Evolutionary conservation across 176 grass and related monocot genomes (phyloP), one percentile per base, ranked within the genome.

Genomic region (Carex cristatella): DNA sequence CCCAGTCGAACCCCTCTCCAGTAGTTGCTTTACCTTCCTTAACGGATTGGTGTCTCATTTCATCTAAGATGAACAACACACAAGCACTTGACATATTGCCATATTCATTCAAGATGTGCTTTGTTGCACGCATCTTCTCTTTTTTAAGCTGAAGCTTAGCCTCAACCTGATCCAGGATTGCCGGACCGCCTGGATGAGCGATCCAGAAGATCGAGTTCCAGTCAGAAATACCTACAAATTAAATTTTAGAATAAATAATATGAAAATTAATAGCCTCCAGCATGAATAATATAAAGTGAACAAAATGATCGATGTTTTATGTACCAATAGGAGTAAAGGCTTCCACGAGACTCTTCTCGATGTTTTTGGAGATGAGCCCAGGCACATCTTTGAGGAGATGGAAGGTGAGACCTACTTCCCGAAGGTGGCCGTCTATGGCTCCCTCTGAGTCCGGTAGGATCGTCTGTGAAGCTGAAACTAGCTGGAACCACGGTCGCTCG

Each of bases 51-150:
- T 69, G 69, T 27, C 81, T 68, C 81, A 83, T 83, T 14, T 68
- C 81, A 2, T 83, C 81, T 14, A 83, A 27, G 40, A 83, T 83
- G 44, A 83, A 83, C 44, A 83, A 23, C 4, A 83, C 81, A 83
- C 81, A 83, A 16, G 81, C 61, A 69, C 81, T 83, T 53, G 81
- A 83, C 81, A 83, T 83, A 51, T 83, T 83, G 40, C 81, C 81
- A 12, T 54, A 83, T 12, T 83, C 81, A 7, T 42, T 83, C 19
- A 83, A 31, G 62, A 83, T 23, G 63, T 83, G 2, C 49, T 64
- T 69, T 2, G 81, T 83, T 8, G 81, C 16, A 55, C 61, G 33
- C 62, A 83, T 83, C 42, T 83, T 83, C 61, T 83, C 81, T 10
- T 83, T 69, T 69, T 83, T 63, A 7, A 83, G 81, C 63, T 83